Conservation (phyloP, 345 rosid genomes). For the Noccaea caerulescens region DNA sequence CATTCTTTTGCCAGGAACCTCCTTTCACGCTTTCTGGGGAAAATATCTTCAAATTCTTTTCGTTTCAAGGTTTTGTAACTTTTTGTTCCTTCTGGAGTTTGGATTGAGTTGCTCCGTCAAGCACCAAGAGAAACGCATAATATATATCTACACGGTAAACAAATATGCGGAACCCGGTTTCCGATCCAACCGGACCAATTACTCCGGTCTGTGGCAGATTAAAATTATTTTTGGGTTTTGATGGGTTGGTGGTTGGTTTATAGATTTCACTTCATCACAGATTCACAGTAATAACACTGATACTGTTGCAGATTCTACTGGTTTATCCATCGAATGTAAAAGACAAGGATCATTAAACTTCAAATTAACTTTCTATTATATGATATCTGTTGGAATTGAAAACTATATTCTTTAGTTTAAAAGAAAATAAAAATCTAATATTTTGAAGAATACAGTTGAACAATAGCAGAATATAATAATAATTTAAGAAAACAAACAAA, state of each 20-base stretch:
- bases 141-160: neutral
- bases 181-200: neutral
- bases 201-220: slow-evolving; percentile 24
- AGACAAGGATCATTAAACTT: neutral
- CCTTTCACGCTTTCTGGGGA: slow-evolving; percentile 6
- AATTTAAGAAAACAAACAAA: slow-evolving; percentile 32
- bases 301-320: slow-evolving; percentile 15
- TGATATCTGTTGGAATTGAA: slow-evolving; percentile 22
- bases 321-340: slow-evolving; percentile 22
- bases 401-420: neutral
- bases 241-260: slow-evolving; percentile 9
- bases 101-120: neutral
- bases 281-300: neutral
- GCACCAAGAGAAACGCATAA: slow-evolving; percentile 13
- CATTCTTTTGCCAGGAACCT: slow-evolving; percentile 44
- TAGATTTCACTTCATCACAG: slow-evolving; percentile 6
- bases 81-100: neutral
- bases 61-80: slow-evolving; percentile 11
- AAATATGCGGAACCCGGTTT: slow-evolving; percentile 14
- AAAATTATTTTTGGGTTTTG: neutral
- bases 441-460: slow-evolving; percentile 14
- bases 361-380: neutral
- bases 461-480: slow-evolving; percentile 25
- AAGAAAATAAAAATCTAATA: neutral
- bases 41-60: slow-evolving; percentile 2